Percentiles rank a stretch among this genome's conserved stretches.
These are phyloP conservation scores for Fonsecaea nubica DNA, from an alignment of 2,329 filamentous ascomycete genomes.

Conservation along the genomic window DNA sequence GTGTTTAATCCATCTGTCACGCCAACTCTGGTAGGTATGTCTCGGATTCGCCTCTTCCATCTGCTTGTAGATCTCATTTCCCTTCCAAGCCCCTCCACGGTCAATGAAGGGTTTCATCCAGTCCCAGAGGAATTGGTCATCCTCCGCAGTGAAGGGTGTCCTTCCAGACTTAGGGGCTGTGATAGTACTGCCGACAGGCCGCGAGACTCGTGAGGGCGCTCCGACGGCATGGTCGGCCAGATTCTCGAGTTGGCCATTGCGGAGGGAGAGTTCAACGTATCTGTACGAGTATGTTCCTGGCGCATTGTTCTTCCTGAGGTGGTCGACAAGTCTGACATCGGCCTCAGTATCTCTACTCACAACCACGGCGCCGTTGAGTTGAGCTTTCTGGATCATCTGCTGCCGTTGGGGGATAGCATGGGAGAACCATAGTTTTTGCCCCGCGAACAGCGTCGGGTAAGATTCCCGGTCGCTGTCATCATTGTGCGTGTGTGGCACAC, in stretches of 20 bases:
- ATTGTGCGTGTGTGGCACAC: conserved; percentile 31
- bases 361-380: conserved; percentile 62
- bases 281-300: conserved; percentile 63
- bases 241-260: conserved; percentile 56
- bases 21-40: conserved; percentile 58
- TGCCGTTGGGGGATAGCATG: conserved; percentile 59
- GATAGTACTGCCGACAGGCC: conserved; percentile 53
- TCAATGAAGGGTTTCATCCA: conserved; percentile 50
- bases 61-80: conserved; percentile 55
- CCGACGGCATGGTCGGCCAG: conserved; percentile 57
- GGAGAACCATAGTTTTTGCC: conserved; percentile 65
- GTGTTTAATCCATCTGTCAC: conserved; percentile 54
- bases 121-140: conserved; percentile 55
- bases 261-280: conserved; percentile 63
- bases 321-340: conserved; percentile 66
- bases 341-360: conserved; percentile 62
- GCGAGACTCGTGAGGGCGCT: conserved; percentile 46
- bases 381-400: conserved; percentile 46
- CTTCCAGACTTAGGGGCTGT: conserved; percentile 47
- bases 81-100: conserved; percentile 44
- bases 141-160: conserved; percentile 49
- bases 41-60: conserved; percentile 48
- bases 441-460: conserved; percentile 55
- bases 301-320: conserved; percentile 56
- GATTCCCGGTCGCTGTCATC: conserved; percentile 17